Conservation (phyloP, 306 rosid genomes). For the Oemleria cerasiformis region DNA sequence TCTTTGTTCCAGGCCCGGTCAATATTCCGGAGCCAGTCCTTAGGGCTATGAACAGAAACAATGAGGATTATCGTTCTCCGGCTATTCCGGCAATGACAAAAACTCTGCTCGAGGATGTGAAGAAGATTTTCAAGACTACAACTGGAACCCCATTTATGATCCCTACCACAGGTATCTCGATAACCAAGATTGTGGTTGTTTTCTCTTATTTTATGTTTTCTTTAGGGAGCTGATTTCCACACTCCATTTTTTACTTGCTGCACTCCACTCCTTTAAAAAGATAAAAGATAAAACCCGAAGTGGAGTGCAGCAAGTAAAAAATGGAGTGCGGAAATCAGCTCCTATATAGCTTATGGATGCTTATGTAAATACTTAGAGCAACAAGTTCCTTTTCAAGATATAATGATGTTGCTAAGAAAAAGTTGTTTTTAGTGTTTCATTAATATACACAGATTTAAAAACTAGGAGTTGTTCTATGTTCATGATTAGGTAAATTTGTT, state of each 20-base stretch:
- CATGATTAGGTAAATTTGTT: neutral
- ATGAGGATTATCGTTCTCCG: conserved; percentile 97
- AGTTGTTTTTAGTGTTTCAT: neutral
- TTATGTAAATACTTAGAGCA: neutral
- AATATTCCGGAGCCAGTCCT: conserved; percentile 89
- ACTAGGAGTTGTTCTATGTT: neutral
- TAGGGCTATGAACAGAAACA: conserved; percentile 93
- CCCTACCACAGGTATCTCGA: conserved; percentile 86
- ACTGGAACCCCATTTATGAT: conserved; percentile 82
- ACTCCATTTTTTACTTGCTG: no score
- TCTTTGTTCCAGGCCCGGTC: conserved; percentile 98
- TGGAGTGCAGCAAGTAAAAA: no score
- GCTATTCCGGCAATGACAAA: conserved; percentile 92
- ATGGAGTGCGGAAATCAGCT: no score
- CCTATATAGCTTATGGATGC: conserved; percentile 1
- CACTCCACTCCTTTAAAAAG: no score
- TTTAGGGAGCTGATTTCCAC: no score
- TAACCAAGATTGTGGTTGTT: neutral
- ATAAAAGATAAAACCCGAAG: no score
- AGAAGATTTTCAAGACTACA: conserved; percentile 92
- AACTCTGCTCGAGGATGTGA: conserved; percentile 79
- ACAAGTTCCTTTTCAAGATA: neutral
- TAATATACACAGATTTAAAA: conserved; percentile 5
- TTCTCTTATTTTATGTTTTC: neutral
- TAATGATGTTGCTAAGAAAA: neutral